Evolutionary conservation across 768 basidiomycete species (phyloP).

Genomic region (Lepiota brunneoincarnata): DNA sequence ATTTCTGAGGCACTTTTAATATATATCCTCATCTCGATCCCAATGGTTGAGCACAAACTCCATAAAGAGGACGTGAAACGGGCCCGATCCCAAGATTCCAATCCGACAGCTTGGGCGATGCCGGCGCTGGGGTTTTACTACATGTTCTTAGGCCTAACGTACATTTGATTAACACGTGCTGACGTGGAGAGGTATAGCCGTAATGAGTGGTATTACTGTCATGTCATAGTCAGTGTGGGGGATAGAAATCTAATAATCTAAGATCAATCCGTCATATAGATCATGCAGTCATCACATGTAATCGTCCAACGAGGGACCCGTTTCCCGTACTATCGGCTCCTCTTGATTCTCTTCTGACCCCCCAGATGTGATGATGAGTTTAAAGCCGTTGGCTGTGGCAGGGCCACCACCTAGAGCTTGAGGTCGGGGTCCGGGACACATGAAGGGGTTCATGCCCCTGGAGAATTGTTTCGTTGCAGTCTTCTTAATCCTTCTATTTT

Average conservation of each 20-base stretch:
- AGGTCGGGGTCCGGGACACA: slow-evolving; percentile 12
- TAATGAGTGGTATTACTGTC: not conserved
- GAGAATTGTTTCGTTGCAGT: slow-evolving; percentile 7
- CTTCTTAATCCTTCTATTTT: slow-evolving; percentile 7
- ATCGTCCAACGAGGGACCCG: slow-evolving; percentile 7
- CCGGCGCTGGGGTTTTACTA: no score
- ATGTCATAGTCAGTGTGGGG: not conserved
- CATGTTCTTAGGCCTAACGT: no score
- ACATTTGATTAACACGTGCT: no score
- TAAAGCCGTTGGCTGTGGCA: slow-evolving; percentile 7
- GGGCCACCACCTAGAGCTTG: slow-evolving; percentile 10
- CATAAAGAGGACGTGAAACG: not conserved
- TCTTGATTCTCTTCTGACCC: slow-evolving; percentile 9
- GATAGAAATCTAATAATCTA: not conserved
- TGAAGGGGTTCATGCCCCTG: slow-evolving; percentile 8
- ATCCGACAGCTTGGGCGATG: no score
- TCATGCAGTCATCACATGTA: slow-evolving; percentile 1
- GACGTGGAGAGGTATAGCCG: no score
- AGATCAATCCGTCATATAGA: not conserved
- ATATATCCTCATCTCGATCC: slow-evolving; percentile 1
- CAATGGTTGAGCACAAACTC: not conserved
- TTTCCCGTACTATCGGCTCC: not conserved
- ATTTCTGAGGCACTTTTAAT: not conserved
- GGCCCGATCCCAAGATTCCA: no score
- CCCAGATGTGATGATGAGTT: slow-evolving; percentile 10